Conservation (phyloP, 1,284 basidiomycete species). For the Meripilus lineatus region DNA sequence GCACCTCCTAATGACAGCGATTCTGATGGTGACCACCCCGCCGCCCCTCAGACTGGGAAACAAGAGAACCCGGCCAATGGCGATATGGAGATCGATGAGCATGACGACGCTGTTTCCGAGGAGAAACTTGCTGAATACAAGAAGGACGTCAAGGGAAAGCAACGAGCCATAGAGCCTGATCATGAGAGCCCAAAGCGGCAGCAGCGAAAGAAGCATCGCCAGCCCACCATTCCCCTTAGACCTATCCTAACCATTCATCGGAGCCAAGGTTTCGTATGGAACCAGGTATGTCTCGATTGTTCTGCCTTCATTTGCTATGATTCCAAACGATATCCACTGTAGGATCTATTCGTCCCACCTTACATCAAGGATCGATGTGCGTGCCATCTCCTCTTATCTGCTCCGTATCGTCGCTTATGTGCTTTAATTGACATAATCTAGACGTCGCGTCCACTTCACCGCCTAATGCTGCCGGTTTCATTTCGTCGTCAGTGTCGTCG, state of each 20-base stretch:
- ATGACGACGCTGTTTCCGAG: constrained; percentile 35
- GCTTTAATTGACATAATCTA: no score
- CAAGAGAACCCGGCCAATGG: constrained; percentile 37
- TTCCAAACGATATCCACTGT: neutral
- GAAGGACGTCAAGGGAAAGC: constrained; percentile 73
- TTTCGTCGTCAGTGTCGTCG: constrained; percentile 65
- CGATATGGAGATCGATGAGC: constrained; percentile 54
- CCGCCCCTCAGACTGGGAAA: constrained; percentile 20
- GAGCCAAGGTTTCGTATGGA: constrained; percentile 86
- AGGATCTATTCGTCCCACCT: constrained; percentile 80
- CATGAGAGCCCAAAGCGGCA: constrained; percentile 44
- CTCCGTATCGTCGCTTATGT: no score
- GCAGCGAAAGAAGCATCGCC: constrained; percentile 52
- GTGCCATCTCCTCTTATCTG: constrained; percentile 28
- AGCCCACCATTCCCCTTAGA: constrained; percentile 56
- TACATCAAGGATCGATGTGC: constrained; percentile 84
- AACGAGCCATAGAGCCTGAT: constrained; percentile 63
- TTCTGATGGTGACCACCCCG: constrained; percentile 27
- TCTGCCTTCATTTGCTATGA: constrained; percentile 4
- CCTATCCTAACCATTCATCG: constrained; percentile 79
- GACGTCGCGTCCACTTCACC: constrained; percentile 80
- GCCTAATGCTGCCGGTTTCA: constrained; percentile 57
- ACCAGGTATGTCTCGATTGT: constrained; percentile 56
- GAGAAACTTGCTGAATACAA: constrained; percentile 35
- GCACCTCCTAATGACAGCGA: constrained; percentile 21